Evolutionary conservation across 495 filamentous ascomycete species (phyloP), one percentile per base, ranked within the genome.

Genomic region (Cetradonia linearis): DNA sequence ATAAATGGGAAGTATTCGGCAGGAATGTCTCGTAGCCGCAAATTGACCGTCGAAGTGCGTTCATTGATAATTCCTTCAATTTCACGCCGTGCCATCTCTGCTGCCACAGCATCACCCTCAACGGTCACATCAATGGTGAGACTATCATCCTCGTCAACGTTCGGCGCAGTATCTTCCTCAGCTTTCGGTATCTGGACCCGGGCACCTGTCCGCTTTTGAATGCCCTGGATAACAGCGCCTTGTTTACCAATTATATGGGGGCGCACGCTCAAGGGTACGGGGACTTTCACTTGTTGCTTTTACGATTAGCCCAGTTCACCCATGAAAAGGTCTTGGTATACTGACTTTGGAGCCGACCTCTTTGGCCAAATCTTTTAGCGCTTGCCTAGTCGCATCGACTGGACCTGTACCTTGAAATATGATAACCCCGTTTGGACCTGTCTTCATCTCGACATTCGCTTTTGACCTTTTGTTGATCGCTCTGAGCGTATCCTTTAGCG

Each of bases 1-100:
- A 99, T 87, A 76, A 97, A 97, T 16, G 92, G 94, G 73, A 90
- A 99, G 70, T 88, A 94, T 69, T 96, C 89, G 23, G 91, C 84
- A 3, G 91, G 92, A 60, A 96, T 85, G 18, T 85, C 80, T 70
- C 83, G 86, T 62, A 98, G 70, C 38, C 83, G 83, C 34, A 88
- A 71, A 27, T 68, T 68, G 68, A 92, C 84, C 65, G 83, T 89
- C 20, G 89, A 86, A 20, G 86, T 84, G 30, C 87, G 85, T 71
- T 96, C 91, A 65, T 86, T 86, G 27, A 88, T 88, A 68, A 96
- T 96, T 56, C 80, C 80, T 65, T 86, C 79, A 60, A 99, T 90
- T 57, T 85, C 83, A n/a, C 83, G 81, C 49, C 83, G 80, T 42
- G 94, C 93, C 71, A 90, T 79, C 57, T 85, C 84, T 23, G 86